A percentile compares a stretch with the other conserved stretches of the same genome.
Evolutionary conservation across 176 grass and related monocot species (phyloP).

Genomic region (Eragrostis nindensis): DNA sequence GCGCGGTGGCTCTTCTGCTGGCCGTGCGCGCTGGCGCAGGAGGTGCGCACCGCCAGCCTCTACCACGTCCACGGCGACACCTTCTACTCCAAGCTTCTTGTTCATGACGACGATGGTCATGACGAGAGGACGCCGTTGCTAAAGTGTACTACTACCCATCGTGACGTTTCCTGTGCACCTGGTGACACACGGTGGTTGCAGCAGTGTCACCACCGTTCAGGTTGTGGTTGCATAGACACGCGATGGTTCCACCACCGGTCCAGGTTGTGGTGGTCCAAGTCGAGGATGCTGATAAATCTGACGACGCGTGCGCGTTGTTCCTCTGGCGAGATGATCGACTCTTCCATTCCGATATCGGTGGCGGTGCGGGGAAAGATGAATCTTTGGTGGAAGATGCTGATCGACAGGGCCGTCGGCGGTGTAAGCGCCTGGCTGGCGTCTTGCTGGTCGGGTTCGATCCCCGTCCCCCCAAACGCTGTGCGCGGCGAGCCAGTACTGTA

Average conservation of each 20-base stretch:
- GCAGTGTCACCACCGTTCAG: neutral
- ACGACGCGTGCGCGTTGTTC: neutral
- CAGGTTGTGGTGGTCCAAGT: conserved; percentile 23
- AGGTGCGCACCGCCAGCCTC: conserved; percentile 70
- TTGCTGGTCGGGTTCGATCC: too few species aligned
- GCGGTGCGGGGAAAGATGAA: neutral
- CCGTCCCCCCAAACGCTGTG: too few species aligned
- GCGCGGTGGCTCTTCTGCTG: conserved; percentile 82
- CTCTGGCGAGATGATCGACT: neutral
- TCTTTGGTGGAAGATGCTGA: neutral
- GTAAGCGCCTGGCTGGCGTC: too few species aligned
- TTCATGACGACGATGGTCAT: neutral
- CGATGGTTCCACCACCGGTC: conserved; percentile 34
- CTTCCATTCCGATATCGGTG: too few species aligned
- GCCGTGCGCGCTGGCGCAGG: conserved; percentile 74
- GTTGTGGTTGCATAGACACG: conserved; percentile 9
- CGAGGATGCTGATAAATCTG: neutral
- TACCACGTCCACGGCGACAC: conserved; percentile 62
- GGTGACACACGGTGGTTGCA: neutral
- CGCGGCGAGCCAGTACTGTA: too few species aligned
- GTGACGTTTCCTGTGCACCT: neutral
- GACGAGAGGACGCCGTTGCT: conserved; percentile 4
- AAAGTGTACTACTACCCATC: neutral
- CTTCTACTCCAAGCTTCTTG: conserved; percentile 42
- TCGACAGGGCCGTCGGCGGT: too few species aligned